These are phyloP conservation scores for Neostapfia colusana DNA, from an alignment of 176 grass and related monocot genomes.

Conservation along the genomic window DNA sequence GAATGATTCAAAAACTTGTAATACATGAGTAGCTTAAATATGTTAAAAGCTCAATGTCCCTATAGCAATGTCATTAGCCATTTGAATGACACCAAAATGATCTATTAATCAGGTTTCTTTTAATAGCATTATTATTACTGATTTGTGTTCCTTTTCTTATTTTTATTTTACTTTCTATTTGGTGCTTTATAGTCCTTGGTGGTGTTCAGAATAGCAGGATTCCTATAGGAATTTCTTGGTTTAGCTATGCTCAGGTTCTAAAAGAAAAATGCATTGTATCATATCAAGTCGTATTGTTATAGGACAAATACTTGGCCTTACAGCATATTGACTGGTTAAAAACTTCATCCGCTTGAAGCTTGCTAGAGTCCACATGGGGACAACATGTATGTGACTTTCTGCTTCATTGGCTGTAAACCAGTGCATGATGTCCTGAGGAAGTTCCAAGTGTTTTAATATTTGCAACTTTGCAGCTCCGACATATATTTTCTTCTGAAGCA, in stretches of 20 bases:
- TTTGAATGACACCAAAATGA: background rate
- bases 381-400: conserved; percentile 96
- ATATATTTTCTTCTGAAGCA: conserved; percentile 86
- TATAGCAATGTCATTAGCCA: background rate
- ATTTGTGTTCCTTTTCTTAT: background rate
- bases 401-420: conserved; percentile 93
- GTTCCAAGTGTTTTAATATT: conserved; percentile 64
- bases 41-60: background rate
- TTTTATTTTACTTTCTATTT: background rate
- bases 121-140: background rate
- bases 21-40: background rate
- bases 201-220: background rate
- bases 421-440: conserved; percentile 76
- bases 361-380: conserved; percentile 94
- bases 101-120: background rate
- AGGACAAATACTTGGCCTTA: conserved; percentile 45
- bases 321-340: conserved; percentile 81
- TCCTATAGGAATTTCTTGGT: background rate
- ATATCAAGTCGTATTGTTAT: background rate
- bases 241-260: background rate
- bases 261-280: background rate
- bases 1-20: background rate
- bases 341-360: conserved; percentile 91
- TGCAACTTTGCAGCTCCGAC: conserved; percentile 78
- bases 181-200: background rate